phyloP scores from a whole-genome alignment of 139 green algal genomes.

The Tetradesmus lagerheimii region DNA sequence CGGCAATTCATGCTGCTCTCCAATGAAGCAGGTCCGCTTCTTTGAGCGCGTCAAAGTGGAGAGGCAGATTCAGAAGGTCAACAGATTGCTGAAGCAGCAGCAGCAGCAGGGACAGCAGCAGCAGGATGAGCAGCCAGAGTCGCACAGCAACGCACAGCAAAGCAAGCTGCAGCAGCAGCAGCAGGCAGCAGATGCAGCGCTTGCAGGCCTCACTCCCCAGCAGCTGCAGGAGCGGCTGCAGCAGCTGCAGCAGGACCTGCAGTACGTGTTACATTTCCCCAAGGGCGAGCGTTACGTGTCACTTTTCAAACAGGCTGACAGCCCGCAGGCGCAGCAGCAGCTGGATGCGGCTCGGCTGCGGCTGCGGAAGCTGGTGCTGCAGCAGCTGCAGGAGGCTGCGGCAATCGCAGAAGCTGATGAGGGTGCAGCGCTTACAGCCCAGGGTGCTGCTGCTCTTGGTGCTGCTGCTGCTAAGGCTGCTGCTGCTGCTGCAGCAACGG shows the following conservation, averaged over 20 bases:
- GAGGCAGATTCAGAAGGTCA: constrained; percentile 69
- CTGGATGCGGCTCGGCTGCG: constrained; percentile 69
- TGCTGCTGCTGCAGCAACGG: background rate
- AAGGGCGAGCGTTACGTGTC: constrained; percentile 90
- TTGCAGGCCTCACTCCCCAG: background rate
- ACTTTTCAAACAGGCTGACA: constrained; percentile 70
- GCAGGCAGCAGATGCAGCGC: constrained; percentile 1
- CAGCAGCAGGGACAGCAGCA: constrained; percentile 10
- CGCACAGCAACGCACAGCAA: constrained; percentile 9
- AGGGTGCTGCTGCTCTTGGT: background rate
- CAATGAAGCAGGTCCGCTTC: constrained; percentile 77
- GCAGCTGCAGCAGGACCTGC: constrained; percentile 69
- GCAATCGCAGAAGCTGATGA: constrained; percentile 85
- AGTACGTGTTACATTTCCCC: constrained; percentile 91
- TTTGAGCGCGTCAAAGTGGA: constrained; percentile 93
- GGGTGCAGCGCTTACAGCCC: constrained; percentile 52
- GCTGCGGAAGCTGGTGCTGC: constrained; percentile 62
- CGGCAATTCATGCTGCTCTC: background rate
- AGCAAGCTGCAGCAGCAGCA: constrained; percentile 58
- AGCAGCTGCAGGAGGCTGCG: constrained; percentile 64
- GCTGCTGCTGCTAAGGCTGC: background rate
- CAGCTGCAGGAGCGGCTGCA: constrained; percentile 48
- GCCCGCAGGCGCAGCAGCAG: constrained; percentile 63
- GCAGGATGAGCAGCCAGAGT: background rate
- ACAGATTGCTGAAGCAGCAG: constrained; percentile 45